Conservation (phyloP, 306 rosid species). For the Spatholobus suberectus region DNA sequence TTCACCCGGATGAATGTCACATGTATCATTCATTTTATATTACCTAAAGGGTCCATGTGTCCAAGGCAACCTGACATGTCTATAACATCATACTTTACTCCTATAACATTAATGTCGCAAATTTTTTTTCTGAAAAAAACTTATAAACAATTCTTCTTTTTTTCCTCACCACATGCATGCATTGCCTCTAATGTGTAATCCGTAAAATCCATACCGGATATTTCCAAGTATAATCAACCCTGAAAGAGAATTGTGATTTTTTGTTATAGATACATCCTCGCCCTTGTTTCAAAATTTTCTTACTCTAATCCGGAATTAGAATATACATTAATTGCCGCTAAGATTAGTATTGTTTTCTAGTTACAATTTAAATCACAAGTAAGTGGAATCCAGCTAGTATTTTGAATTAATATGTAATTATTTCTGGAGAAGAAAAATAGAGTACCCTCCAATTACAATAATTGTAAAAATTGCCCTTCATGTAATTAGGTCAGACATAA, state of each 20-base stretch:
- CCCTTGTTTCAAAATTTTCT: neutral
- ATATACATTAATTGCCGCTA: neutral
- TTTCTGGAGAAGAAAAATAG: slow-evolving; percentile 1
- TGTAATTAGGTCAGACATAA: slow-evolving; percentile 20
- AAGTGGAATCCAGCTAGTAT: neutral
- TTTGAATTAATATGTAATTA: neutral
- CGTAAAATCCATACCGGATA: slow-evolving; percentile 10
- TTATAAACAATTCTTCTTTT: slow-evolving; percentile 11
- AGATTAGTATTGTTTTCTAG: neutral
- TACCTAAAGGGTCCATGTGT: slow-evolving; percentile 34
- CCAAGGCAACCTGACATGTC: slow-evolving; percentile 18
- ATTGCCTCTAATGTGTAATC: slow-evolving; percentile 35
- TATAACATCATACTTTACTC: slow-evolving; percentile 24
- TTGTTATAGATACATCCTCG: neutral
- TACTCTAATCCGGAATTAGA: slow-evolving; percentile 1
- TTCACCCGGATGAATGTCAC: slow-evolving; percentile 50
- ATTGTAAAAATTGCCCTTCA: neutral
- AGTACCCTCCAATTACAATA: neutral
- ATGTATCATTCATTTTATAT: slow-evolving; percentile 44
- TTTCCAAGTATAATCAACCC: slow-evolving; percentile 35
- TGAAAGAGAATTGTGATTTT: neutral
- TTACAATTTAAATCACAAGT: neutral
- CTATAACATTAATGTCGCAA: slow-evolving; percentile 28
- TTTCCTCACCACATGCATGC: slow-evolving; percentile 48
- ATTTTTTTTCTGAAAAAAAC: neutral